phyloP scores from a whole-genome alignment of 75 land plant species.

The Azolla pinnata region DNA sequence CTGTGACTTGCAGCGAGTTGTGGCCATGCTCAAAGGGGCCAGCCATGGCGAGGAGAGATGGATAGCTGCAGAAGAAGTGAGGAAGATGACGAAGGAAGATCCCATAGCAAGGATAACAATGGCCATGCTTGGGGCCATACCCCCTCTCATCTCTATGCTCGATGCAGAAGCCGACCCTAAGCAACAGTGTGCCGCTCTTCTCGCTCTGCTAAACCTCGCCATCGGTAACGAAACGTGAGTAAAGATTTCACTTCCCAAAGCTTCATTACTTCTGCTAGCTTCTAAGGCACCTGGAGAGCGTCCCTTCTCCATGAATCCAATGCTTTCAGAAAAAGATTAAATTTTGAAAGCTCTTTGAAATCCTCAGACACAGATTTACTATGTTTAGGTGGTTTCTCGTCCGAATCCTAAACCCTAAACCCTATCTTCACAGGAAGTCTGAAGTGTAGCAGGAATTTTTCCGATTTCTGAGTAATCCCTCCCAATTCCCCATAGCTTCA shows the following conservation, averaged over 20 bases:
- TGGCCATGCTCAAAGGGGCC: neutral
- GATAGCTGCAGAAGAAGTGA: conserved; percentile 35
- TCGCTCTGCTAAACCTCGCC: conserved; percentile 63
- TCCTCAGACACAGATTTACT: too few species aligned
- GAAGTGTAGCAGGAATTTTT: too few species aligned
- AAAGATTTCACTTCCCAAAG: neutral
- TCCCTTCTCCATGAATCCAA: too few species aligned
- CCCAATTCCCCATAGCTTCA: too few species aligned
- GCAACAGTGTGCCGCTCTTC: conserved; percentile 29
- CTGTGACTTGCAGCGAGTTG: conserved; percentile 1
- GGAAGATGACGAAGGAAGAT: conserved; percentile 46
- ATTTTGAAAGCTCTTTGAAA: too few species aligned
- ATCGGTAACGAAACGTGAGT: conserved; percentile 60
- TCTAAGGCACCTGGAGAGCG: too few species aligned
- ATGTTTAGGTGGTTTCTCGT: too few species aligned
- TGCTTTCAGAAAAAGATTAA: too few species aligned
- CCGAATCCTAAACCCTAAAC: too few species aligned
- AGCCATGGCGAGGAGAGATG: neutral
- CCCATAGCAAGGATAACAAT: conserved; percentile 47
- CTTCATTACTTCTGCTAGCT: neutral
- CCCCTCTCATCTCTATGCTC: conserved; percentile 51
- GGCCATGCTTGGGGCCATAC: conserved; percentile 72
- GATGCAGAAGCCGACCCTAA: conserved; percentile 23
- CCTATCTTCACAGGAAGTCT: too few species aligned
- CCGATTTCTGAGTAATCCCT: too few species aligned